Conservation (phyloP, 1,139 yeast genomes). For the Blastobotrys apis region DNA sequence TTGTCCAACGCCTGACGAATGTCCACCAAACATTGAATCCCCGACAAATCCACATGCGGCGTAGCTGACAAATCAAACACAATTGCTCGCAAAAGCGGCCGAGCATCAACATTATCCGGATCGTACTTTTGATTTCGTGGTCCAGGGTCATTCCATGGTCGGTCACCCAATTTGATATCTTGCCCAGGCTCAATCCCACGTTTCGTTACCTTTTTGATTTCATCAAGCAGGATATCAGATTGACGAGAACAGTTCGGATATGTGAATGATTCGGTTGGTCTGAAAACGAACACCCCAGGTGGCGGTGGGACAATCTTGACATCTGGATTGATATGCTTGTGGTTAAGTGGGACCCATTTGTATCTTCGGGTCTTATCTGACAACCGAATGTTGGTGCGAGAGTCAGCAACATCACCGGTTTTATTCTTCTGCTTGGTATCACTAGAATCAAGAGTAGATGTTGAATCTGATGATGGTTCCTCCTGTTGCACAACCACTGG, state of each 20-base stretch:
- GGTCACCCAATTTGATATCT: constrained; percentile 51
- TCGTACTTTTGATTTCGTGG: constrained; percentile 39
- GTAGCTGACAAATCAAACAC: constrained; percentile 81
- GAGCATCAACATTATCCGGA: constrained; percentile 40
- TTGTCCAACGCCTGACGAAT: constrained; percentile 65
- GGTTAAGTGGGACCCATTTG: constrained; percentile 72
- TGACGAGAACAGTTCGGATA: constrained; percentile 79
- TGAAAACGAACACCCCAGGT: constrained; percentile 82
- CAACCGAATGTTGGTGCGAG: constrained; percentile 9
- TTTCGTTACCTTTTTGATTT: constrained; percentile 57
- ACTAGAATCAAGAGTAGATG: not conserved
- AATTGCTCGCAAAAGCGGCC: constrained; percentile 66
- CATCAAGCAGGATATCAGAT: constrained; percentile 64
- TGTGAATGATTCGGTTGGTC: constrained; percentile 75
- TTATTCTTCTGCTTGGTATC: not conserved
- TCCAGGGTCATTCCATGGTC: constrained; percentile 94
- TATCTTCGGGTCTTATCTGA: constrained; percentile 16
- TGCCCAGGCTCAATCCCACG: constrained; percentile 49
- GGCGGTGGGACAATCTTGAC: constrained; percentile 72
- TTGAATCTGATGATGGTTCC: not conserved
- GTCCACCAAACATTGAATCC: constrained; percentile 74
- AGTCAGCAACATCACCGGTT: not conserved
- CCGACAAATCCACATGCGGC: constrained; percentile 71
- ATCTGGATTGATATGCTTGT: constrained; percentile 53
- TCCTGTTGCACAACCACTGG: constrained; percentile 43